phyloP scores from a whole-genome alignment of 2,329 filamentous ascomycete genomes.

The Colletotrichum higginsianum region DNA sequence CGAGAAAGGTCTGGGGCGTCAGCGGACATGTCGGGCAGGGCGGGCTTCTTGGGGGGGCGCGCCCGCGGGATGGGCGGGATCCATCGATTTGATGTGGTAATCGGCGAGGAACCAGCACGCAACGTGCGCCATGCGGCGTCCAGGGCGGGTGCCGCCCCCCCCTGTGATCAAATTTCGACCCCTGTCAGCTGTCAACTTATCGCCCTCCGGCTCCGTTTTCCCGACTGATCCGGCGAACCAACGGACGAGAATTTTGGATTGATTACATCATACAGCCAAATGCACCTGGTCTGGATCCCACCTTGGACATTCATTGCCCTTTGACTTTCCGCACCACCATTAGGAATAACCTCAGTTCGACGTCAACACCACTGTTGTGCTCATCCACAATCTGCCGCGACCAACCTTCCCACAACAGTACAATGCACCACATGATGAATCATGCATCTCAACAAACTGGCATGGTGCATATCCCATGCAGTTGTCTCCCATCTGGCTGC shows the following conservation, averaged over 20 bases:
- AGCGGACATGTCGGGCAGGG: constrained; percentile 23
- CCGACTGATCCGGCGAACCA: constrained; percentile 11
- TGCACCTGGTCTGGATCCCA: background rate
- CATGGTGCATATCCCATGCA: background rate
- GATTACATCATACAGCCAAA: constrained; percentile 27
- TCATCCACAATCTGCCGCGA: background rate
- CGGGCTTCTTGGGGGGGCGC: background rate
- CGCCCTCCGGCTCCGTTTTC: constrained; percentile 10
- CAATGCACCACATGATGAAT: background rate
- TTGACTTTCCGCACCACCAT: background rate
- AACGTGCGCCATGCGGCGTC: background rate
- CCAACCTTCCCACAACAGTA: background rate
- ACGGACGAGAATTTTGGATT: background rate
- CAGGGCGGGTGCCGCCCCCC: background rate
- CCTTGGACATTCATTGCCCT: background rate
- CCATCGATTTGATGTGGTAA: constrained; percentile 30
- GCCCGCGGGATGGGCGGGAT: constrained; percentile 22
- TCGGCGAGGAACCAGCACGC: constrained; percentile 13
- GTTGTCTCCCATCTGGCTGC: background rate
- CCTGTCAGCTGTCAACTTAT: constrained; percentile 23
- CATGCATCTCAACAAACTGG: background rate
- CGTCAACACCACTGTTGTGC: background rate
- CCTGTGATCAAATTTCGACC: constrained; percentile 17
- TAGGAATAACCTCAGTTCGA: constrained; percentile 19
- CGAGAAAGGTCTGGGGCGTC: constrained; percentile 13